phyloP scores from a whole-genome alignment of 2,329 filamentous ascomycete species.

The Pseudopithomyces chartarum region DNA sequence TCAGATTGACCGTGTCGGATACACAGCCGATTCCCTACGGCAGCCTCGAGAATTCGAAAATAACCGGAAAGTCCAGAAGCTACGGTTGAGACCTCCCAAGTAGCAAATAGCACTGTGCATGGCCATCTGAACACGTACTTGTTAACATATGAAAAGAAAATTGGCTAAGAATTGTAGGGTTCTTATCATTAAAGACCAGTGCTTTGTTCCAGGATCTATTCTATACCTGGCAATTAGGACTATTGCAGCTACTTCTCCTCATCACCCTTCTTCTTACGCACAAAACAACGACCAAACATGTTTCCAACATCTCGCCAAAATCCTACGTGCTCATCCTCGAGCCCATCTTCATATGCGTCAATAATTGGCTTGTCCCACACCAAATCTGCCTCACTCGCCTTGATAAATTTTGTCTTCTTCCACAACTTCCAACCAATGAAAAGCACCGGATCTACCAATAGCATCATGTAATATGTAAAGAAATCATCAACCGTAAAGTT shows the following conservation, averaged over 20 bases:
- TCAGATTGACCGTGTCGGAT: too few species aligned
- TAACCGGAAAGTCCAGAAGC: too few species aligned
- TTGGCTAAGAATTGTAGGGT: too few species aligned
- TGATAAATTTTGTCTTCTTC: constrained; percentile 62
- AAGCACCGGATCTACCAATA: constrained; percentile 38
- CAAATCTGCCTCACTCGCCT: constrained; percentile 46
- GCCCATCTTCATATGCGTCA: constrained; percentile 42
- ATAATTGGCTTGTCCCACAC: constrained; percentile 50
- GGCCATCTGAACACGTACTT: too few species aligned
- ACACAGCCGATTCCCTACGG: too few species aligned
- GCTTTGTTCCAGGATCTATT: too few species aligned
- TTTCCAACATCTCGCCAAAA: constrained; percentile 34
- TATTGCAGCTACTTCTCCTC: not conserved
- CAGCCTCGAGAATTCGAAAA: too few species aligned
- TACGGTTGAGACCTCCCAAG: too few species aligned
- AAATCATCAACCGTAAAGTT: constrained; percentile 54
- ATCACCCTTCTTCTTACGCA: constrained; percentile 14
- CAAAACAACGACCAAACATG: constrained; percentile 19
- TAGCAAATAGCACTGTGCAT: too few species aligned
- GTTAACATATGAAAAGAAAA: too few species aligned
- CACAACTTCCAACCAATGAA: constrained; percentile 64
- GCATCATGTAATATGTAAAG: constrained; percentile 49
- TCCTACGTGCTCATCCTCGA: constrained; percentile 23
- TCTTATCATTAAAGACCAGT: too few species aligned
- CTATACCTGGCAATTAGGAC: too few species aligned